A percentile compares a stretch with the other conserved stretches of the same genome.
Conservation (phyloP, 257 asterid genomes). For the Sherardia arvensis region DNA sequence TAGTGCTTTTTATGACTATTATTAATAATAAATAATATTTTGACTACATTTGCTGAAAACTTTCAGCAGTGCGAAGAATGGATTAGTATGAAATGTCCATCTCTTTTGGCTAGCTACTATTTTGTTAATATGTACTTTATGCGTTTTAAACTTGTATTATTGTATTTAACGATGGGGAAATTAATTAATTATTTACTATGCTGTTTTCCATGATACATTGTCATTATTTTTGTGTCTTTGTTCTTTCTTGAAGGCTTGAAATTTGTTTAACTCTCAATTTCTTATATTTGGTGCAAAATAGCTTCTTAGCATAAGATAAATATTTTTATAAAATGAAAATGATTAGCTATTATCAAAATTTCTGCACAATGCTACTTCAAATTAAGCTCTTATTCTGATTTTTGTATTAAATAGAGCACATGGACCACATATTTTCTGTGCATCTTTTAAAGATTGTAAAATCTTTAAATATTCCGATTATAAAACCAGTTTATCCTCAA, state of each 20-base stretch:
- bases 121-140: neutral
- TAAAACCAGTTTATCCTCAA: too few species aligned
- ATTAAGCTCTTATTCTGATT: too few species aligned
- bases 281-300: too few species aligned
- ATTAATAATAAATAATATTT: neutral
- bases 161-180: neutral
- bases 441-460: too few species aligned
- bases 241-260: too few species aligned
- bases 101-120: conserved; percentile 2
- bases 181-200: neutral
- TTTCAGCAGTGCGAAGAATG: neutral
- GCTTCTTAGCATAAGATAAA: too few species aligned
- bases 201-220: neutral
- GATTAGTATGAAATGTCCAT: conserved; percentile 1
- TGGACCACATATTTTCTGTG: too few species aligned
- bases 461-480: too few species aligned
- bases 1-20: neutral
- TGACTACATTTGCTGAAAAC: neutral
- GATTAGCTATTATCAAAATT: too few species aligned
- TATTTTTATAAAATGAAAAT: too few species aligned
- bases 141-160: neutral
- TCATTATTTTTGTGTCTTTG: neutral
- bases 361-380: too few species aligned
- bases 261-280: neutral
- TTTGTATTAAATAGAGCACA: too few species aligned